Evolutionary conservation across 2,329 filamentous ascomycete species (phyloP), one percentile per base, ranked within the genome.

Genomic region (Neonectria coccinea): DNA sequence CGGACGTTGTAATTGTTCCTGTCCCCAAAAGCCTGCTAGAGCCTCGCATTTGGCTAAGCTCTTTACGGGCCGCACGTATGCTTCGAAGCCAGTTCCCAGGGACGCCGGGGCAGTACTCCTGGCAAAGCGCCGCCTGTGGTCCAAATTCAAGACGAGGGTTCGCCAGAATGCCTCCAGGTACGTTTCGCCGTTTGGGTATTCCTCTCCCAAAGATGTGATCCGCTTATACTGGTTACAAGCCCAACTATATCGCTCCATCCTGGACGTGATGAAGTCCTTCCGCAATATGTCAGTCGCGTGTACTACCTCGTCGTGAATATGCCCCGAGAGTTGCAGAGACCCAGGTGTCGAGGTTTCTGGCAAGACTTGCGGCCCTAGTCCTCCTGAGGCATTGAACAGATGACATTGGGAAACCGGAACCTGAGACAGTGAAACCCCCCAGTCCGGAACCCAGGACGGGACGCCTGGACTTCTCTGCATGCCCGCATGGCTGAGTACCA

Each of bases 401-500:
- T 20, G 27, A 20, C 44, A 56, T 14, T 52, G 45, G 2, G 45
- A 9, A 16, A 62, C 29, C 4, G 59, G 59, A 16, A 56, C n/a
- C 20, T 56, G 52, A 4, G 51, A n/a, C 53, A 56, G 29, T 14
- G 36, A 4, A 3, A 31, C 48, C 39, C 59, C 56, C 59, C 59
- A 62, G 51, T 56, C 59, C 12, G 59, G 59, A 22, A 56, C 47
- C 59, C 59, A 62, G n/a, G 59, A 62, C 2, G 59, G 53, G 2
- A 62, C 31, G 6, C 22, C 53, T 5, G 33, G 12, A 2, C 9
- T 62, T 52, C 27, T 50, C 36, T 41, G 56, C 27, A 31, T 45
- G 18, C 59, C 59, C 14, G 59, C 52, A 29, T 56, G 41, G 14
- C 53, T 62, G n/a, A 62, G 53, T 18, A 55, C 7, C 25, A 20